These are phyloP conservation scores for Ogataea polymorpha DNA, from an alignment of 805 yeast species.

Conservation along the genomic window DNA sequence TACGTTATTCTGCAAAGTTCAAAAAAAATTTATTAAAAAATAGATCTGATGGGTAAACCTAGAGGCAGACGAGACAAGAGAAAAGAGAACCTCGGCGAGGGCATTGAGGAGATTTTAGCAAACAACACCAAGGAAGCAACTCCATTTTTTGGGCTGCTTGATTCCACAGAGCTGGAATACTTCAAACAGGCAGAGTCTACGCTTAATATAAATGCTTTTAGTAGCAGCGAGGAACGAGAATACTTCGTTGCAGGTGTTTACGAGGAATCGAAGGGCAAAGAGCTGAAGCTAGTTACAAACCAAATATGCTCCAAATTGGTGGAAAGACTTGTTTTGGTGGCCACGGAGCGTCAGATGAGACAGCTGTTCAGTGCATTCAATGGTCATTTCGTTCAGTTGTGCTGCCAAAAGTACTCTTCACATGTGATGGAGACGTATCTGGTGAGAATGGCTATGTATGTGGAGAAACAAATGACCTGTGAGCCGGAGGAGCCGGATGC, in stretches of 20 bases:
- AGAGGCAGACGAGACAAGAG: slow-evolving; percentile 34
- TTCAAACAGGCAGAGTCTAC: slow-evolving; percentile 92
- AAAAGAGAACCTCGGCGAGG: slow-evolving; percentile 8
- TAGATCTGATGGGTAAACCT: slow-evolving; percentile 25
- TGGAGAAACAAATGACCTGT: slow-evolving; percentile 64
- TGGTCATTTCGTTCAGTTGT: slow-evolving; percentile 72
- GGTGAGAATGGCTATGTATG: slow-evolving; percentile 67
- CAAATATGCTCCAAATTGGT: slow-evolving; percentile 92
- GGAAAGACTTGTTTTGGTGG: slow-evolving; percentile 75
- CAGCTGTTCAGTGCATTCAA: slow-evolving; percentile 61
- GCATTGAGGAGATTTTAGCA: neutral
- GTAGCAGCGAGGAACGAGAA: slow-evolving; percentile 62
- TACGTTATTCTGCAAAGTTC: neutral
- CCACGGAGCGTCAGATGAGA: slow-evolving; percentile 63
- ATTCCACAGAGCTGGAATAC: slow-evolving; percentile 80
- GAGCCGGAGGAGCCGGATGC: slow-evolving; percentile 34
- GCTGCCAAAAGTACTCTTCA: slow-evolving; percentile 87
- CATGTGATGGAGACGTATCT: slow-evolving; percentile 89
- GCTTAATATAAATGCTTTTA: slow-evolving; percentile 76
- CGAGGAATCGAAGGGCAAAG: slow-evolving; percentile 86
- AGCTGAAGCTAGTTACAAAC: slow-evolving; percentile 85
- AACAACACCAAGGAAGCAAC: slow-evolving; percentile 18
- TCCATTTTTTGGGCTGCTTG: slow-evolving; percentile 83
- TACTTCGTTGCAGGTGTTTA: slow-evolving; percentile 75
- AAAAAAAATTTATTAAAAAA: slow-evolving; percentile 2